These are phyloP conservation scores for Alternaria rosae DNA, from an alignment of 2,329 filamentous ascomycete species.

Conservation along the genomic window DNA sequence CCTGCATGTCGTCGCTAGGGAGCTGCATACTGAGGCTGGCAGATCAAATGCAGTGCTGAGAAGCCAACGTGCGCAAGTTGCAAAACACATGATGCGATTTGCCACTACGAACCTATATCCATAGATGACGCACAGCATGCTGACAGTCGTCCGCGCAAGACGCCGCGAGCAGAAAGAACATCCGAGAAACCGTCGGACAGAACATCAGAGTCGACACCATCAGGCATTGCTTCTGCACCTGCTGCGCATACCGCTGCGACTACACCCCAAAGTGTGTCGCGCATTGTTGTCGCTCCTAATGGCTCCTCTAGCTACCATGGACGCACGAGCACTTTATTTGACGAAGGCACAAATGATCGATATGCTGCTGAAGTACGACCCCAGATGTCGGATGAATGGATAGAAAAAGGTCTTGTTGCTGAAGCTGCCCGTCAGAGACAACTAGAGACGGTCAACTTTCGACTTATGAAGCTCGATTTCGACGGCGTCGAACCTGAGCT, in stretches of 20 bases:
- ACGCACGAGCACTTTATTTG: slow-evolving; percentile 59
- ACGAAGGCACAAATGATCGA: slow-evolving; percentile 46
- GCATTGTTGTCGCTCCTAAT: slow-evolving; percentile 53
- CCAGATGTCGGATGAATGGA: slow-evolving; percentile 48
- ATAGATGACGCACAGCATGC: slow-evolving; percentile 33
- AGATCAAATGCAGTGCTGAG: slow-evolving; percentile 60
- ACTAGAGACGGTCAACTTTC: slow-evolving; percentile 58
- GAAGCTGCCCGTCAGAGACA: slow-evolving; percentile 60
- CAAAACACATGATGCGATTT: slow-evolving; percentile 55
- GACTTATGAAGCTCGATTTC: slow-evolving; percentile 60
- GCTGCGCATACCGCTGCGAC: not conserved
- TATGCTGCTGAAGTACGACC: slow-evolving; percentile 22
- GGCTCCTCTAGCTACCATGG: slow-evolving; percentile 58
- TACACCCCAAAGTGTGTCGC: slow-evolving; percentile 42
- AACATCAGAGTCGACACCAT: not conserved
- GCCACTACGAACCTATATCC: slow-evolving; percentile 50
- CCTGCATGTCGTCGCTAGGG: not conserved
- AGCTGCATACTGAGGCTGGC: slow-evolving; percentile 19
- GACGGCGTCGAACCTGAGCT: slow-evolving; percentile 63
- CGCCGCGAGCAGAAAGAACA: slow-evolving; percentile 17
- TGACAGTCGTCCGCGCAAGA: slow-evolving; percentile 26
- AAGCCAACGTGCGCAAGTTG: slow-evolving; percentile 58
- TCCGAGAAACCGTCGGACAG: slow-evolving; percentile 6
- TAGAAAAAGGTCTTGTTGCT: slow-evolving; percentile 57
- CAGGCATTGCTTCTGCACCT: not conserved